phyloP scores from a whole-genome alignment of 208 protist genomes.

The Trypanosoma brucei region DNA sequence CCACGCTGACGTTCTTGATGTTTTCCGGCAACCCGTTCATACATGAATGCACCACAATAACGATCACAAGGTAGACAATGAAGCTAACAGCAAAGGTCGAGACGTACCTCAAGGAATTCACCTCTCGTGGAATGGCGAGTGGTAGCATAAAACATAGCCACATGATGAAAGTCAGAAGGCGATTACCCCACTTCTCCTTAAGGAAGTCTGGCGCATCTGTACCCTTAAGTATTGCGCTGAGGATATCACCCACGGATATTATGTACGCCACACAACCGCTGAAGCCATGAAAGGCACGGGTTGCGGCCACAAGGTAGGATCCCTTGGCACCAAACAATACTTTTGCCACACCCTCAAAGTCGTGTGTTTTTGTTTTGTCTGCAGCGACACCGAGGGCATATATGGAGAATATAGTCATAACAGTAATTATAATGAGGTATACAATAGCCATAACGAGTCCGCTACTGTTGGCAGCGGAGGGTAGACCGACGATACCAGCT shows the following conservation, averaged over 20 bases:
- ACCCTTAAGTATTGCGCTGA: conserved; percentile 12
- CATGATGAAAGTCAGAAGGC: conserved; percentile 10
- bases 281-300: conserved; percentile 25
- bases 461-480: conserved; percentile 27
- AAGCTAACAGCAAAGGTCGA: background rate
- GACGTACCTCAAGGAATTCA: background rate
- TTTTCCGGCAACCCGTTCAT: background rate
- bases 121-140: conserved; percentile 13
- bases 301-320: conserved; percentile 16
- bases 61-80: background rate
- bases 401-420: conserved; percentile 22
- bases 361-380: conserved; percentile 29
- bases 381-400: conserved; percentile 10
- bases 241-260: conserved; percentile 24
- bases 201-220: conserved; percentile 10
- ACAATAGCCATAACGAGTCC: conserved; percentile 39
- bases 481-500: conserved; percentile 54
- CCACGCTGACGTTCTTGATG: no score
- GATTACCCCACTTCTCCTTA: background rate
- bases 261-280: conserved; percentile 27
- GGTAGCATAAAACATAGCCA: conserved; percentile 21
- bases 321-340: conserved; percentile 20
- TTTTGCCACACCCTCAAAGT: conserved; percentile 41
- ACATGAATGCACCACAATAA: background rate
- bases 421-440: conserved; percentile 38